phyloP scores from a whole-genome alignment of 2,329 filamentous ascomycete genomes.

The Bipolaris oryzae region DNA sequence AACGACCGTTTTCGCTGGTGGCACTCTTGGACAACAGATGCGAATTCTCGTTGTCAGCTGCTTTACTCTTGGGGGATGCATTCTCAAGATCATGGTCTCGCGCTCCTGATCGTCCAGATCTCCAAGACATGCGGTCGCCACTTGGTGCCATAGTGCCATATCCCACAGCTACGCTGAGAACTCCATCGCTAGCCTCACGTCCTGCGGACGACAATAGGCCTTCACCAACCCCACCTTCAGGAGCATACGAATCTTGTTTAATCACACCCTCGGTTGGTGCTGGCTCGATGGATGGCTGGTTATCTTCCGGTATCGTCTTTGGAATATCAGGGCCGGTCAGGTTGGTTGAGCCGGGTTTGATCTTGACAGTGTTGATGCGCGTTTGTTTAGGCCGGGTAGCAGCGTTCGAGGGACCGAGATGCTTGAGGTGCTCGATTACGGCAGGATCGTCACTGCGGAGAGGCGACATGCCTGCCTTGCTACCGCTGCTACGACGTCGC shows the following conservation, averaged over 20 bases:
- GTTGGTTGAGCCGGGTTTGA: conserved; percentile 65
- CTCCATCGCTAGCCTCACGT: conserved; percentile 67
- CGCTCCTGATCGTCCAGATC: conserved; percentile 20
- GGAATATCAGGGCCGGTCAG: conserved; percentile 62
- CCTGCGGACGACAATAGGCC: conserved; percentile 61
- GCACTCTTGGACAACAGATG: conserved; percentile 28
- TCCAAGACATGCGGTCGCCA: conserved; percentile 40
- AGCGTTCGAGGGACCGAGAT: conserved; percentile 68
- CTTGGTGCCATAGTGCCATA: conserved; percentile 51
- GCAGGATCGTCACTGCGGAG: conserved; percentile 61
- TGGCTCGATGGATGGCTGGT: conserved; percentile 33
- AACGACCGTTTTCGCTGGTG: conserved; percentile 7
- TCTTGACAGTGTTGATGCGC: conserved; percentile 67
- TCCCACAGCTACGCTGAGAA: conserved; percentile 61
- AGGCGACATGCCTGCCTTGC: conserved; percentile 42
- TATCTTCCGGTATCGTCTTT: conserved; percentile 52
- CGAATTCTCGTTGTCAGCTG: conserved; percentile 19
- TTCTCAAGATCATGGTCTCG: conserved; percentile 25
- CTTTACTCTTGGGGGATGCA: conserved; percentile 33
- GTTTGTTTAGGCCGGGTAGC: conserved; percentile 66
- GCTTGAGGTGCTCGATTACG: conserved; percentile 64
- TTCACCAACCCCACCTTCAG: conserved; percentile 60
- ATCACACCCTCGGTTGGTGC: conserved; percentile 10
- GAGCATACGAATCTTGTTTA: conserved; percentile 43
- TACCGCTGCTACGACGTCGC: conserved; percentile 54